Base-by-base conservation (phyloP, 495 filamentous ascomycete species). In the Aspergillus olivimuriae region DNA sequence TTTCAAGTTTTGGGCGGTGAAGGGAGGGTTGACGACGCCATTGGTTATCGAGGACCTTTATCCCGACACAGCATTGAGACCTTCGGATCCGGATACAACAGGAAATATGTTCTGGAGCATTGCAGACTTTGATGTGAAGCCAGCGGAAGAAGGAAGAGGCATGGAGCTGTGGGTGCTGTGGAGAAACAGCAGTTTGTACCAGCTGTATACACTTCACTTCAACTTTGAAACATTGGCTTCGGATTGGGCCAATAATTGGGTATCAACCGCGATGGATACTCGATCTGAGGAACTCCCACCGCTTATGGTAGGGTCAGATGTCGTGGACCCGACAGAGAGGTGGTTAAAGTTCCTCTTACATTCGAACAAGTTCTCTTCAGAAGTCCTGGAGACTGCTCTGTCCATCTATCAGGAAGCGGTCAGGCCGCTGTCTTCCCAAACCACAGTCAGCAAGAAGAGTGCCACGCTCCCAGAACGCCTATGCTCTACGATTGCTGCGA, bases 1-100 rank as follows among this genome's bases (percentile, higher is more conserved):
- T 50, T 96, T 99, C 76, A 97, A 96, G 63, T 90, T 99, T 63
- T 99, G 90, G 88, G 81, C 77, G 39, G 75, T 89, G 2, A 73
- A 75, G 43, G 77, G 82, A 12, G 76, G 81, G 20, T 70, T 81
- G 33, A 74, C 75, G 23, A 76, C 76, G 15, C 74, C 73, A 5
- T 57, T 86, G 6, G 76, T 80, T 8, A 72, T 94, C 14, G 70
- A 74, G 40, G 90, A 95, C 55, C 61, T 87, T 17, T 87, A 81
- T 41, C 71, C 84, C 0, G 72, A 76, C 17, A 41, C 63, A 10
- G 59, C 62, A 4, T 72, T 99, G 20, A 67, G 80, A 33, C 88
- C 94, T 0, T 74, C 75, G 20, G 70, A 83, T 35, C 80, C 81
- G n/a, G 76, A 82, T 45, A 60, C 65, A 39, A 83, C 72, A 46